These are phyloP conservation scores for Diaporthe humulicola DNA, from an alignment of 2,329 filamentous ascomycete genomes.

Conservation along the genomic window DNA sequence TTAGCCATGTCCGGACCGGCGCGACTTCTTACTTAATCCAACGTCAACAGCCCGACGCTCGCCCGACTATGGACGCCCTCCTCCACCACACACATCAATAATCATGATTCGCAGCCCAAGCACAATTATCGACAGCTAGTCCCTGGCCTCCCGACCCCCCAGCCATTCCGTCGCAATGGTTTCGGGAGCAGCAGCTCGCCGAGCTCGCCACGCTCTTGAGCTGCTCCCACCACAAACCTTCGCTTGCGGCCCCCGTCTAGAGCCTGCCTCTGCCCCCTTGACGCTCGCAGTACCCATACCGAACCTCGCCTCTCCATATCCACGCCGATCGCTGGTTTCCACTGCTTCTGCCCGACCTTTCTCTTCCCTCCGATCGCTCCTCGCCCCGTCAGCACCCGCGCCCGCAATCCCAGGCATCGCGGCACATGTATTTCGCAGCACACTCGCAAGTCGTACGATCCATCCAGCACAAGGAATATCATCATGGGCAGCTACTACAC, in stretches of 20 bases:
- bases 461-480: slow-evolving; percentile 40
- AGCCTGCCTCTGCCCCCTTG: neutral
- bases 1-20: slow-evolving; percentile 22
- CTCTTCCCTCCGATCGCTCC: slow-evolving; percentile 18
- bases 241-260: slow-evolving; percentile 44
- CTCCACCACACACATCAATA: slow-evolving; percentile 23
- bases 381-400: neutral
- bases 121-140: slow-evolving; percentile 34
- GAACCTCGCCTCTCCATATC: slow-evolving; percentile 35
- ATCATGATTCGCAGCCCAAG: slow-evolving; percentile 33
- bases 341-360: slow-evolving; percentile 10
- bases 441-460: slow-evolving; percentile 37
- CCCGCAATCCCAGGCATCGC: slow-evolving; percentile 21
- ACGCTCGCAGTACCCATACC: slow-evolving; percentile 20
- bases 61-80: slow-evolving; percentile 2
- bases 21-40: slow-evolving; percentile 4
- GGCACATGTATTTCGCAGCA: slow-evolving; percentile 26
- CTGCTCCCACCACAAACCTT: slow-evolving; percentile 62
- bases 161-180: slow-evolving; percentile 55
- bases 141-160: neutral
- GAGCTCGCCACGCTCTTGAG: slow-evolving; percentile 46
- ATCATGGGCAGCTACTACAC: slow-evolving; percentile 41
- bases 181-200: slow-evolving; percentile 61
- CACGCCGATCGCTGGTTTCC: neutral
- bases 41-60: slow-evolving; percentile 5